Evolutionary conservation across 2,329 filamentous ascomycete species (phyloP), one percentile per base, ranked within the genome.

Genomic region (Colletotrichum somersetense): DNA sequence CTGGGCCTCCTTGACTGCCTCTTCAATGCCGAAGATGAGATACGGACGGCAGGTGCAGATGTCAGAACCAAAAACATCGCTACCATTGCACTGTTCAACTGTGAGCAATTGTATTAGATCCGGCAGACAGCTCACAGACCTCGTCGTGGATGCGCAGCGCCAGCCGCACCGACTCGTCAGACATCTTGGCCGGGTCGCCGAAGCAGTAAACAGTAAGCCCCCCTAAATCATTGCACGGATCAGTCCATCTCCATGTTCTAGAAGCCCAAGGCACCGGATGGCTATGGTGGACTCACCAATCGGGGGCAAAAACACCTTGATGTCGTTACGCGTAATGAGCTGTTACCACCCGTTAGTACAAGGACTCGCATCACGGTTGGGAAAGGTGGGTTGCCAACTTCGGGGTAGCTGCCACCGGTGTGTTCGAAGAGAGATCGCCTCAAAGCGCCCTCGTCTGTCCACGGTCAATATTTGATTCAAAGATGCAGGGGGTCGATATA

Each of bases 21-120:
- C 96, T 79, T 97, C 95, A 73, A 99, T 97, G 73, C 96, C 96
- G 80, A 97, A 98, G 79, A 97, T 97, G 69, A 98, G 90, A 80
- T 98, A 98, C 20, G 96, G 96, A 68, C 94, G 89, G 82, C 96
- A 98, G 14, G 96, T 98, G 84, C 96, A 98, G 78, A 98, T 99
- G 80, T 99, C 96, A 26, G 95, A 97, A 72, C 96, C 95, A 81
- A 98, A 99, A 55, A 98, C 96, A 83, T 99, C 96, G 80, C 93
- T 97, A 69, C 96, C 96, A 79, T 98, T 98, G 83, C 96, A 98
- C 85, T 89, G 71, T 23, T 69, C 11, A 8, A 42, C 20, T 35
- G 38, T 72, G 52, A 74, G 40, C 30, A 44, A 18, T 46, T 20
- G 23, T 18, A 50, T 26, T 11, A 23, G 3, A 20, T 10, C 16